Evolutionary conservation across 495 filamentous ascomycete species (phyloP), one percentile per base, ranked within the genome.

Genomic region (Neohortaea acidophila): DNA sequence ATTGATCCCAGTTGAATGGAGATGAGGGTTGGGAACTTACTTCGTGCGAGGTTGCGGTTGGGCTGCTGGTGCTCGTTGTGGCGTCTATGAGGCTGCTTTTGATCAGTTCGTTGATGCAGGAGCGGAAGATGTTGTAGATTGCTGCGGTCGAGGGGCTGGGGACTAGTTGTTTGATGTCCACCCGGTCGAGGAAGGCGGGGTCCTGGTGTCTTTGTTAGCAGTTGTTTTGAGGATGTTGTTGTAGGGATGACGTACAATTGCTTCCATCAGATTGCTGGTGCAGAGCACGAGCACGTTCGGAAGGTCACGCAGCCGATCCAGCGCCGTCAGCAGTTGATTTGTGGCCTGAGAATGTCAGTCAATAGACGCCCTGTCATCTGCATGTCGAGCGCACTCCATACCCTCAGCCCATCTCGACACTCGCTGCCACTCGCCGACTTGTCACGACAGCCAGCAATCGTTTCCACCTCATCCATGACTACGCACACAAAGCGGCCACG

Each of bases 401-500:
- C 65, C 37, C 70, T 55, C 22, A 72, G 44, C 12, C 62, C 52
- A 43, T 68, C 70, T 12, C 52, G 57, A 4, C 66, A 67, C 45
- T 74, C 70, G 37, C 59, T 61, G 17, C 57, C 53, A 29, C 22
- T 52, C 3, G 55, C 47, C n/a, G 63, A 54, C 19, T 57, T 55
- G 33, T 64, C 59, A 23, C 68, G 62, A 4, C 56, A 53, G 24
- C 61, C 53, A 21, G 67, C 60, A 14, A 75, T 48, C 21, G 60
- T 70, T 41, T 75, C 70, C 10, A 75, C 60, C 34, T 72, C 69
- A 45, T 74, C 70, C 37, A 75, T 62, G 11, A 75, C 40, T 0
- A 75, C 58, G 28, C 61, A 63, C 11, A 71, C 48, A 29, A 73
- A 60, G 3, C 56, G 55, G 20, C 57, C 48, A 4, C 61, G 54